Evolutionary conservation across 2,329 filamentous ascomycete genomes (phyloP).

Genomic region (Xylaria sp.): DNA sequence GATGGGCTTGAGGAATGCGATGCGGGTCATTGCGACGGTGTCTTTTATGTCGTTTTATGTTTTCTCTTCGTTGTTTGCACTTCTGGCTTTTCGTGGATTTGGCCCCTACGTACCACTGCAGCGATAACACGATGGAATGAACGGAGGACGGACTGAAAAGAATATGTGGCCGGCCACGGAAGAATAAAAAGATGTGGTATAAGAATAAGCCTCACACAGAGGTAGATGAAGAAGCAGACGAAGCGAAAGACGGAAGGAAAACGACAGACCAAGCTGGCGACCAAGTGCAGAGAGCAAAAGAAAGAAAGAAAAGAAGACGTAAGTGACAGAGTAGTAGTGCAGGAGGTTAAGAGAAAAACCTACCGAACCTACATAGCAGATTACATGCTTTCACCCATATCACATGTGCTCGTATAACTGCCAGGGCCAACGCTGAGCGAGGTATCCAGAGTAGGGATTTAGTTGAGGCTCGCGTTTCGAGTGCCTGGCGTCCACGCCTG

Average conservation of each 20-base stretch:
- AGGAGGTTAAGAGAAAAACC: slow-evolving; percentile 14
- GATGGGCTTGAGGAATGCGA: slow-evolving; percentile 28
- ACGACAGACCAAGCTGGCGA: slow-evolving; percentile 29
- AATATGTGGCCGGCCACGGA: slow-evolving; percentile 38
- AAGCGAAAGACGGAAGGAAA: slow-evolving; percentile 31
- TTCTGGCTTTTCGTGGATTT: neutral
- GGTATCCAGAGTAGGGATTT: slow-evolving; percentile 1
- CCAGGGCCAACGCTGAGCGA: slow-evolving; percentile 10
- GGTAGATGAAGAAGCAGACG: slow-evolving; percentile 12
- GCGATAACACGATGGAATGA: slow-evolving; percentile 5
- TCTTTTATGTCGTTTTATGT: neutral
- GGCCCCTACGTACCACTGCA: slow-evolving; percentile 10
- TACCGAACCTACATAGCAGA: neutral
- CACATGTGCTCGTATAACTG: slow-evolving; percentile 1
- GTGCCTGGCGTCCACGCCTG: neutral
- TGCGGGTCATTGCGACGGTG: slow-evolving; percentile 30
- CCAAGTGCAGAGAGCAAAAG: slow-evolving; percentile 29
- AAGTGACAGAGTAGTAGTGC: too few species aligned
- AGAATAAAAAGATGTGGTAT: neutral
- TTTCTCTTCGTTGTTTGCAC: slow-evolving; percentile 1
- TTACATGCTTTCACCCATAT: neutral
- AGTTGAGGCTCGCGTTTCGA: slow-evolving; percentile 22
- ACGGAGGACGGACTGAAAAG: slow-evolving; percentile 19
- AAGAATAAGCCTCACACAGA: too few species aligned
- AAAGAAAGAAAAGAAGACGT: slow-evolving; percentile 9